Conservation (phyloP, 768 basidiomycete genomes). For the Kwoniella dejecticola region DNA sequence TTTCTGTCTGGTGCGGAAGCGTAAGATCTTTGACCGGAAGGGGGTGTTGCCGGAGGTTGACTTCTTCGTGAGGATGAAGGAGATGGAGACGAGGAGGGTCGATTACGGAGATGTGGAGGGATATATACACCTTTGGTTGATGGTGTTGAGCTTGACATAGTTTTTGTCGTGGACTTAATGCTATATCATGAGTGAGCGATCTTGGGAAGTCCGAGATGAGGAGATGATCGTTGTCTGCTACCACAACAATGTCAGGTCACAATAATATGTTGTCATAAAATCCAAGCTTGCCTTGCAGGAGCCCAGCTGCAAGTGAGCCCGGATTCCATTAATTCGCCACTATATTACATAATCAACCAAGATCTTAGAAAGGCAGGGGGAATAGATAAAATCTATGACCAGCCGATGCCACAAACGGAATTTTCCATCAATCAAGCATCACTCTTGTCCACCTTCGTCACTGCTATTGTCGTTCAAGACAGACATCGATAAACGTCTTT, state of each 20-base stretch:
- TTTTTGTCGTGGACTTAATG: background rate
- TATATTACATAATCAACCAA: background rate
- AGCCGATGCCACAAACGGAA: slow-evolving; percentile 2
- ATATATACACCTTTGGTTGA: slow-evolving; percentile 29
- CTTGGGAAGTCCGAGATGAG: background rate
- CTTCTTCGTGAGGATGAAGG: slow-evolving; percentile 1
- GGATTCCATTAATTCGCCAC: background rate
- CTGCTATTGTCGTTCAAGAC: background rate
- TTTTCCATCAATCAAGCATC: background rate
- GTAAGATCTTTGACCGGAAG: slow-evolving; percentile 1
- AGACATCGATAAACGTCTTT: background rate
- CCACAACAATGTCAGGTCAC: background rate
- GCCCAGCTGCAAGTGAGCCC: background rate
- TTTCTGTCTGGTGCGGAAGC: slow-evolving; percentile 13
- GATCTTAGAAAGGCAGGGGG: background rate
- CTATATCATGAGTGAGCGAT: background rate
- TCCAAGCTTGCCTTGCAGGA: background rate
- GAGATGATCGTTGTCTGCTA: background rate
- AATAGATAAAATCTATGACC: background rate
- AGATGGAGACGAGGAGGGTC: slow-evolving; percentile 9
- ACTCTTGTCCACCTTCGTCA: background rate
- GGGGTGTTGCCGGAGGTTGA: background rate
- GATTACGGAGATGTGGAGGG: slow-evolving; percentile 42
- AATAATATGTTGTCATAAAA: background rate
- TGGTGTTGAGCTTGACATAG: background rate